Base-by-base conservation (phyloP, 202 grass and related monocot genomes). In the Hordeum pubiflorum region DNA sequence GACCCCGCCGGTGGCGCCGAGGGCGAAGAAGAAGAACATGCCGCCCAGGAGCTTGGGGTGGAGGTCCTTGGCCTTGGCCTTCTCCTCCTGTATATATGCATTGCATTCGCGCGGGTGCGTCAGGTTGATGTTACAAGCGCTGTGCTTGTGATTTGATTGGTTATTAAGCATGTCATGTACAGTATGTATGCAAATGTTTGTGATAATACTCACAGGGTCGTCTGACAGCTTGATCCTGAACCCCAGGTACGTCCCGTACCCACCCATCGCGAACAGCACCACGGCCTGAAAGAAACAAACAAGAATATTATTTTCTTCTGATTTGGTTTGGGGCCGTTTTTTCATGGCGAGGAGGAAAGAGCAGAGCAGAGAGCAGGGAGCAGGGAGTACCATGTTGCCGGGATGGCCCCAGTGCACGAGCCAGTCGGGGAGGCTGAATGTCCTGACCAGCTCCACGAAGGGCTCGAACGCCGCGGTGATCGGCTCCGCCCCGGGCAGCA, bases 11-110 rank as follows among this genome's bases (percentile, higher is more conserved):
- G 90, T 99, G 3, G 89, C 92, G 0, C 96, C 96, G 20, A 91
- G 80, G n/a, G 92, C 89, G 38, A 95, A 99, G 79, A 99, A 98
- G 87, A 98, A 99, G 83, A 99, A 99, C 92, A 99, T 93, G 85
- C 96, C 92, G 15, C 81, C 89, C 1, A 99, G 90, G 79, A 95
- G 90, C 80, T 99, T 95, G 18, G 90, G 90, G 71, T 95, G 96
- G 52, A 99, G 92, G 70, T 91, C 96, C 87, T 93, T 99, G 56
- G 90, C 96, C 70, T 90, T 99, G 57, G 92, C 87, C 71, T 90
- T 95, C 89, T 95, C 90, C 77, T 98, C 90, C 92, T 99, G 89
- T 5, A 60, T 23, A 4, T n/a, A 66, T 65, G 26, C 10, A 20
- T 6, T 10, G 17, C 50, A 7, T 54, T 6, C 15, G 31, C 3